A percentile compares a stretch with the other conserved stretches of the same genome.
These are phyloP conservation scores for Penicillium capsulatum DNA, from an alignment of 2,329 filamentous ascomycete species.

Conservation along the genomic window DNA sequence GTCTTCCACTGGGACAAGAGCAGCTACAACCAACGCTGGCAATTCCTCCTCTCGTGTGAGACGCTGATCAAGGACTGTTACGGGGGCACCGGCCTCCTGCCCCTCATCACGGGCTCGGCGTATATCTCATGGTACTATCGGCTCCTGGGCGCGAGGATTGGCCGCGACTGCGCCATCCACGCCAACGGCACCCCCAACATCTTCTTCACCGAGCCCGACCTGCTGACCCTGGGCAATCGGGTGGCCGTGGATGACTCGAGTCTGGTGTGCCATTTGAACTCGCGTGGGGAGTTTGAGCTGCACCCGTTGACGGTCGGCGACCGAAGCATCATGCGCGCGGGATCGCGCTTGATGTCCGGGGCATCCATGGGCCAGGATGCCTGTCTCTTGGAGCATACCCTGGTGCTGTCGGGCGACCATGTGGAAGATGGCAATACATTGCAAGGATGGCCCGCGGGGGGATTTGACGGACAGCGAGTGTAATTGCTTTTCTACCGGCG, in stretches of 20 bases:
- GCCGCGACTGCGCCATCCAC: conserved; percentile 54
- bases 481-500: conserved; percentile 14
- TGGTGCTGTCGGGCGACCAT: conserved; percentile 55
- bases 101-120: conserved; percentile 52
- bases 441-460: conserved; percentile 55
- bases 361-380: conserved; percentile 52
- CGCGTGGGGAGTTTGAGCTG: conserved; percentile 54
- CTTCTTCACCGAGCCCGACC: conserved; percentile 56
- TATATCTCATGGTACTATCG: conserved; percentile 54
- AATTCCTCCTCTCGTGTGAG: conserved; percentile 53
- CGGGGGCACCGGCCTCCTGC: conserved; percentile 49
- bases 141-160: conserved; percentile 51
- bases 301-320: conserved; percentile 51
- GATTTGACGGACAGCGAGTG: conserved; percentile 29
- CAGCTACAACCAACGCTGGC: conserved; percentile 57
- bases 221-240: conserved; percentile 52
- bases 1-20: conserved; percentile 57
- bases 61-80: conserved; percentile 50
- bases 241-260: conserved; percentile 55
- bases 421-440: conserved; percentile 50
- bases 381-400: conserved; percentile 55
- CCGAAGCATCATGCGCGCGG: conserved; percentile 51
- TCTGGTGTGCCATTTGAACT: conserved; percentile 56
- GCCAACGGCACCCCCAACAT: conserved; percentile 51
- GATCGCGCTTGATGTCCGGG: conserved; percentile 51